phyloP scores from a whole-genome alignment of 148 eudicot genomes.

The Linanthus parryae region DNA sequence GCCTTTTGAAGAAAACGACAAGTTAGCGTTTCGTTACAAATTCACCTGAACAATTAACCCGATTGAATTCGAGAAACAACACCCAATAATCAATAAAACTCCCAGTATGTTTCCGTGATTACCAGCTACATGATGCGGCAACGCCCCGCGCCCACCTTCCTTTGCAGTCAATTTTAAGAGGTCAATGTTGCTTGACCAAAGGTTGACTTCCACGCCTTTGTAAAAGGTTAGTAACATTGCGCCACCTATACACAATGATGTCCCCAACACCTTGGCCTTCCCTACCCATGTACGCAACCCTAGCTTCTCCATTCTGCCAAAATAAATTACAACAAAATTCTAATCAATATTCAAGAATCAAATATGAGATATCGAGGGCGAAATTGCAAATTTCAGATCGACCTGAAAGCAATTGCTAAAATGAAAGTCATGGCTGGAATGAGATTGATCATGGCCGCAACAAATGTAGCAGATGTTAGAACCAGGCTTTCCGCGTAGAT shows the following conservation, averaged over 20 bases:
- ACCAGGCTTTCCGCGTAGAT: slow-evolving; percentile 40
- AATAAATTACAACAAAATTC: too few relatives aligned
- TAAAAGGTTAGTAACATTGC: slow-evolving; percentile 72
- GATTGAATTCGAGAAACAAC: slow-evolving; percentile 22
- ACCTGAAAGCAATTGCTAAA: slow-evolving; percentile 53
- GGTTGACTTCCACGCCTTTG: slow-evolving; percentile 47
- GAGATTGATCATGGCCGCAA: slow-evolving; percentile 58
- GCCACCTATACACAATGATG: slow-evolving; percentile 52
- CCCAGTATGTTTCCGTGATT: slow-evolving; percentile 28
- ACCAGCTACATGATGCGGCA: too few relatives aligned
- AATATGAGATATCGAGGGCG: not conserved
- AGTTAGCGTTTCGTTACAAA: not conserved
- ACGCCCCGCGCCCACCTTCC: slow-evolving; percentile 4
- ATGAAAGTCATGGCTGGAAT: slow-evolving; percentile 61
- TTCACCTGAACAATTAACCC: slow-evolving; percentile 52
- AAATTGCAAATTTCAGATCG: too few relatives aligned
- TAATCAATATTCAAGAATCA: too few relatives aligned
- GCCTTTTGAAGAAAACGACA: too few relatives aligned
- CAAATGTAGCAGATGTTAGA: slow-evolving; percentile 63
- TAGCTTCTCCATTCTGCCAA: slow-evolving; percentile 46
- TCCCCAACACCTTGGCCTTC: slow-evolving; percentile 60
- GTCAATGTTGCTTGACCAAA: slow-evolving; percentile 40
- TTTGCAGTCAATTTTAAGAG: slow-evolving; percentile 26
- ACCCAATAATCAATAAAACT: slow-evolving; percentile 15
- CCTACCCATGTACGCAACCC: slow-evolving; percentile 35